Base-by-base conservation (phyloP, 139 green algal genomes). In the Auxenochlorella pyrenoidosa region DNA sequence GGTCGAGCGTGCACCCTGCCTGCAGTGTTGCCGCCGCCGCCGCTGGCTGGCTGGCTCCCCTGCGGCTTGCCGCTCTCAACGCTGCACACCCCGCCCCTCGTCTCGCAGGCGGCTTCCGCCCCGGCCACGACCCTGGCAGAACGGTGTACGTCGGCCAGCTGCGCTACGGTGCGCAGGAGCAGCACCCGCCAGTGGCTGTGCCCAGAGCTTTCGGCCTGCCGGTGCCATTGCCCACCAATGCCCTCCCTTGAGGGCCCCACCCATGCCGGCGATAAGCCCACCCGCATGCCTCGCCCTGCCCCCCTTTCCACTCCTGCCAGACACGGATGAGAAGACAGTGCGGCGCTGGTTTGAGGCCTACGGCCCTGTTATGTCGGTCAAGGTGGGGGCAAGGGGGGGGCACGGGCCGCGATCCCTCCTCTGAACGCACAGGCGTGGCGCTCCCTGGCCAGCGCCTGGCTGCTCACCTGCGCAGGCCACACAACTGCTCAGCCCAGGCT, bases 71-170 rank as follows among this genome's bases (percentile, higher is more conserved):
- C 34, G 34, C 70, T 41, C 34, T 13, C 36, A 12, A 2, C 70
- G 34, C 70, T 76, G 15, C 28, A 41, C 70, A 6, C 34, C 19
- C 15, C 36, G 28, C 16, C 75, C 63, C 30, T 43, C 43, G 8
- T 2, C 30, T 15, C 77, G 41, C 80, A 85, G 80, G 63, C 26
- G 38, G 38, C 80, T 76, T 77, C 63, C 80, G 80, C 34, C 40
- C 63, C 36, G n/a, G 8, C 40, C n/a, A 75, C 22, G 84, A 88
- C 16, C 24, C 59, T 32, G 36, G 34, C 6, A 66, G 41, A n/a
- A 78, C 60, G 5, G 75, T 88, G 58, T 88, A 88, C 76, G 84
- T 88, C 18, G 84, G 84, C 32, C 54, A 88, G 43, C 84, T 88
- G 73, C 73, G 84, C 41, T 88, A 84, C 32, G 80, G 80, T 85